These are phyloP conservation scores for Macrotyloma uniflorum DNA, from an alignment of 306 rosid genomes.

Conservation along the genomic window DNA sequence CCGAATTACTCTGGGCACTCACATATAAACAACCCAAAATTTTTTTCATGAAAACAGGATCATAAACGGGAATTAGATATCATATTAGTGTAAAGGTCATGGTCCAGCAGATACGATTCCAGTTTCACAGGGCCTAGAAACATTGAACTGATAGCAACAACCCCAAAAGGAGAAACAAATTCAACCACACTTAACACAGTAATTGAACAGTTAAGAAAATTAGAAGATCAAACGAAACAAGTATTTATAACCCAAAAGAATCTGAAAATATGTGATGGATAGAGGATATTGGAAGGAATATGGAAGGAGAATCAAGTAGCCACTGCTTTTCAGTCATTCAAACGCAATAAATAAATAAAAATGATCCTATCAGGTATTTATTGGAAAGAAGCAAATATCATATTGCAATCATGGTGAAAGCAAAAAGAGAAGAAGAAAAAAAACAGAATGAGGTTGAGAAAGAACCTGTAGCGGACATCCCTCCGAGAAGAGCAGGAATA, in stretches of 20 bases:
- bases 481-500: conserved; percentile 57
- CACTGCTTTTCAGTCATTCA: not conserved
- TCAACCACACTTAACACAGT: not conserved
- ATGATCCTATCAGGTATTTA: not conserved
- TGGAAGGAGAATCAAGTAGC: not conserved
- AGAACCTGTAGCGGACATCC: conserved; percentile 88
- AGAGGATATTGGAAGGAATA: not conserved
- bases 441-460: conserved; percentile 17
- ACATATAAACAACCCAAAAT: not conserved
- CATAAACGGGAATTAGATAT: not conserved
- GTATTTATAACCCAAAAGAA: not conserved
- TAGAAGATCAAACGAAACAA: not conserved
- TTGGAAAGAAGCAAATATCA: not conserved
- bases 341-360: not conserved
- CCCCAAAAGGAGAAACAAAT: not conserved
- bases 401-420: not conserved
- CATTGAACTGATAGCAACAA: not conserved
- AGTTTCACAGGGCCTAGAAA: not conserved
- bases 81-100: not conserved
- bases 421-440: not conserved
- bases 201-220: not conserved
- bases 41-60: not conserved
- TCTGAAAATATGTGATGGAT: not conserved
- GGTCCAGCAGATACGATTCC: not conserved
- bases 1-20: not conserved